Base-by-base conservation (phyloP, 2,329 filamentous ascomycete species). In the Fusarium humuli region DNA sequence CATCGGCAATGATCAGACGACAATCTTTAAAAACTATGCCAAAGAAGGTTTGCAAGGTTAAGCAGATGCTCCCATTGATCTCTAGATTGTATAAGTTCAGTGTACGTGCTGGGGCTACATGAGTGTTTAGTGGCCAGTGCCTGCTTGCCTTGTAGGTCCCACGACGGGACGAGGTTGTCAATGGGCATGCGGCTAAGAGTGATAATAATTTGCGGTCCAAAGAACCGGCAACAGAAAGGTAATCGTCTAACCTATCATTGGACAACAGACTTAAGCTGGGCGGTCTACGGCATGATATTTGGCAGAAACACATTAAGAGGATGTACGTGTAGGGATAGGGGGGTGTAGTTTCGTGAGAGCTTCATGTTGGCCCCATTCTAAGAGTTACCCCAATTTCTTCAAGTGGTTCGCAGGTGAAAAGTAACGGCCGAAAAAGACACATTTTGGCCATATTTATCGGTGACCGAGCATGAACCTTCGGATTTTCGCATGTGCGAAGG, bases 401-500 rank as follows among this genome's bases (percentile, higher is more conserved):
- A 42, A 63, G 55, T n/a, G 23, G 50, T 47, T 62, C 45, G 54
- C 23, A 48, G 61, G 53, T 42, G 61, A 67, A 61, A 63, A 56
- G 14, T 64, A 52, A 55, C 56, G 27, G 16, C 65, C 66, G 48
- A 65, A 54, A 48, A 45, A 54, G 32, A 37, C 29, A 30, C 18
- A 57, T 54, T 48, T 50, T 46, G 49, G 34, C 23, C 27, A 22
- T 47, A 60, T n/a, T 44, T n/a, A 50, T 76, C 74, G 74, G 74
- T 44, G 61, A 76, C 74, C 74, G 74, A 76, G 73, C 53, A 59
- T 47, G 34, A 52, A 62, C 25, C 53, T 67, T 73, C 70, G 71
- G 66, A 61, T 53, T 27, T 61, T 73, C 74, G 74, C 65, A 73
- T 60, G 45, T 70, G 69, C 71, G 73, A 76, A 67, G 50, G 61